phyloP scores from a whole-genome alignment of 192 early-diverging fungal species.

The Coemansia sp. region DNA sequence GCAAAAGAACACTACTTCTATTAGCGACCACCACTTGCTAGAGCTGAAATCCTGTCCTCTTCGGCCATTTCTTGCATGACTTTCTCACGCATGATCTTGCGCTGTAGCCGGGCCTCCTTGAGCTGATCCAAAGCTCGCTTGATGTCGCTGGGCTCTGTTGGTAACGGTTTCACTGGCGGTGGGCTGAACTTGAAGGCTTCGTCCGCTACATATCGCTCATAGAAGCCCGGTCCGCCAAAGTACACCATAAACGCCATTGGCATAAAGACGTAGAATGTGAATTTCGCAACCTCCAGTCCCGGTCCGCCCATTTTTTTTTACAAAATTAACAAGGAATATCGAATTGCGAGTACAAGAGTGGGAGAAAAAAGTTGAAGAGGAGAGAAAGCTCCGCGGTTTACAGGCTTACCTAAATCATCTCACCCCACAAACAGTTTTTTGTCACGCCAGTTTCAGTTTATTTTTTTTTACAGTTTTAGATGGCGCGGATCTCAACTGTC shows the following conservation, averaged over 20 bases:
- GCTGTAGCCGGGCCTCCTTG: slow-evolving; percentile 12
- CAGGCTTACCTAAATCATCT: background rate
- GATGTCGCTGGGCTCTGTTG: slow-evolving; percentile 33
- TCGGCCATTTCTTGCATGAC: slow-evolving; percentile 14
- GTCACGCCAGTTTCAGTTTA: background rate
- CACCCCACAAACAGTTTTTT: background rate
- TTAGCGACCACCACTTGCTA: background rate
- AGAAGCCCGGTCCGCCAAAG: slow-evolving; percentile 53
- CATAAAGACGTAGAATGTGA: slow-evolving; percentile 52
- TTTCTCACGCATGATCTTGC: slow-evolving; percentile 29
- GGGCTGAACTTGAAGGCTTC: slow-evolving; percentile 44
- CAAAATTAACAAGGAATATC: slow-evolving; percentile 2
- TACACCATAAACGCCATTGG: slow-evolving; percentile 55
- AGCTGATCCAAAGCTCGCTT: slow-evolving; percentile 11
- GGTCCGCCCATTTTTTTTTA: slow-evolving; percentile 41
- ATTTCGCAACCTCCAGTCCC: slow-evolving; percentile 49
- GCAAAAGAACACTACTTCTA: background rate
- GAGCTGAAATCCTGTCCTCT: background rate
- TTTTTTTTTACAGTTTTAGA: background rate
- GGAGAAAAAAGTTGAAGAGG: slow-evolving; percentile 2
- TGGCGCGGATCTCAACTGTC: slow-evolving; percentile 20
- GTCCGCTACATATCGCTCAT: slow-evolving; percentile 50
- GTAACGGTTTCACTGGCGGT: slow-evolving; percentile 34
- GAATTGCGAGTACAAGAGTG: background rate
- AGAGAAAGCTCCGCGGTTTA: background rate